phyloP scores from a whole-genome alignment of 2,329 filamentous ascomycete species.

The Fusarium sp. region DNA sequence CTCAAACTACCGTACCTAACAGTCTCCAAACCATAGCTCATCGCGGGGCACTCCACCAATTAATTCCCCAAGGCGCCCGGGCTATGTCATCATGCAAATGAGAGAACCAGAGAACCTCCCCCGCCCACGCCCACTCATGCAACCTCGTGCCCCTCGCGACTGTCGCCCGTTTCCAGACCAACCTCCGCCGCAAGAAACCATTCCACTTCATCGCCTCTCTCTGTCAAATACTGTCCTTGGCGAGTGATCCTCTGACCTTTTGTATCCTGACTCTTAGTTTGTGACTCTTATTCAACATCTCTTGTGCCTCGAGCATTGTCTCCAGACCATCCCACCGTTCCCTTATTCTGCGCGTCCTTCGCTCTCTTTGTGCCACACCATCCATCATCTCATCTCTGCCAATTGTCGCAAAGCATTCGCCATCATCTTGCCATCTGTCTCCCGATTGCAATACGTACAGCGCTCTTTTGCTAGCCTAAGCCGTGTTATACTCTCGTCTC shows the following conservation, averaged over 20 bases:
- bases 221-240: constrained; percentile 30
- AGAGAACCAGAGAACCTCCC: constrained; percentile 6
- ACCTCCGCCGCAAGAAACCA: constrained; percentile 38
- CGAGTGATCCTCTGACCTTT: constrained; percentile 28
- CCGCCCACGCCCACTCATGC: constrained; percentile 36
- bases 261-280: constrained; percentile 24
- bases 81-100: constrained; percentile 44
- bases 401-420: constrained; percentile 19
- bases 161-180: constrained; percentile 37
- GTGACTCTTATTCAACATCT: constrained; percentile 21
- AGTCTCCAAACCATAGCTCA: neutral
- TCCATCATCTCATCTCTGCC: constrained; percentile 25
- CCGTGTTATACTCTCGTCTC: neutral
- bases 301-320: constrained; percentile 6
- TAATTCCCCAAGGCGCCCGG: constrained; percentile 6
- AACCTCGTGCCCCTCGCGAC: constrained; percentile 44
- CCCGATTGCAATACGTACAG: neutral
- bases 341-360: constrained; percentile 14
- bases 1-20: neutral
- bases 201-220: constrained; percentile 39
- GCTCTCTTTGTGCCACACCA: constrained; percentile 24
- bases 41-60: constrained; percentile 45
- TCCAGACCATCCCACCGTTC: constrained; percentile 18
- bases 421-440: constrained; percentile 6
- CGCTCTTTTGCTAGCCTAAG: neutral